These are phyloP conservation scores for Podospora anserina DNA, from an alignment of 495 filamentous ascomycete genomes.

Conservation along the genomic window DNA sequence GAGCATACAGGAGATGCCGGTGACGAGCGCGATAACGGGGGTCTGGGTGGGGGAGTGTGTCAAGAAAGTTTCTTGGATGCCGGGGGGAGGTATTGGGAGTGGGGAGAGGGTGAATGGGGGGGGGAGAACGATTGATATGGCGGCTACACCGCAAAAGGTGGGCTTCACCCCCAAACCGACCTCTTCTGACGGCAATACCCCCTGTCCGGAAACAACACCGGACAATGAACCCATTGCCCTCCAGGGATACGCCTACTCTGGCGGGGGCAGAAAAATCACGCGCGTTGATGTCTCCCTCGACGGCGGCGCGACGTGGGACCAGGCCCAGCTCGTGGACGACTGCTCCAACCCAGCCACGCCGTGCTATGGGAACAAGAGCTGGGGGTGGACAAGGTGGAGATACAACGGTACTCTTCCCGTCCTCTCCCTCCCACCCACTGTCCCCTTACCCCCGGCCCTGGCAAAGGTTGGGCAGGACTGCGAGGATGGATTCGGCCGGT, in stretches of 20 bases:
- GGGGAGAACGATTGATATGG: conserved; percentile 18
- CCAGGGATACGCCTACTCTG: conserved; percentile 58
- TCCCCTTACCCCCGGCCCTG: not conserved
- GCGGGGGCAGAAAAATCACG: conserved; percentile 53
- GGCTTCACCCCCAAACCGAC: conserved; percentile 17
- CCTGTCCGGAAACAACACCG: conserved; percentile 16
- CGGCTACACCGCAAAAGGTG: conserved; percentile 20
- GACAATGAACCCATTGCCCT: conserved; percentile 37
- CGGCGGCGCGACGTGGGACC: conserved; percentile 53
- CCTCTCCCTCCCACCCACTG: conserved; percentile 8
- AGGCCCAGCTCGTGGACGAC: conserved; percentile 48
- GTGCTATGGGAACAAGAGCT: conserved; percentile 41
- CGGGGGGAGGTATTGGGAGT: not conserved
- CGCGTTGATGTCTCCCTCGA: conserved; percentile 57
- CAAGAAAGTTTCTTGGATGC: conserved; percentile 51
- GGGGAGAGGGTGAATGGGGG: too few relatives aligned
- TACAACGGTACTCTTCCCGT: conserved; percentile 32
- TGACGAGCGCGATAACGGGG: conserved; percentile 52
- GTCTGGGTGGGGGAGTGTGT: conserved; percentile 37
- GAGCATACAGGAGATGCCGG: conserved; percentile 59
- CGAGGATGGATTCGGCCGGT: not conserved
- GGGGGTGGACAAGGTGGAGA: conserved; percentile 56
- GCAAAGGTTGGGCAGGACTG: conserved; percentile 8
- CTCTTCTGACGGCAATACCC: not conserved
- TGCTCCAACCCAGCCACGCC: conserved; percentile 25